Percentiles rank a stretch among this genome's conserved stretches.
These are phyloP conservation scores for Tylopilus intermedius DNA, from an alignment of 768 basidiomycete species.

Conservation along the genomic window DNA sequence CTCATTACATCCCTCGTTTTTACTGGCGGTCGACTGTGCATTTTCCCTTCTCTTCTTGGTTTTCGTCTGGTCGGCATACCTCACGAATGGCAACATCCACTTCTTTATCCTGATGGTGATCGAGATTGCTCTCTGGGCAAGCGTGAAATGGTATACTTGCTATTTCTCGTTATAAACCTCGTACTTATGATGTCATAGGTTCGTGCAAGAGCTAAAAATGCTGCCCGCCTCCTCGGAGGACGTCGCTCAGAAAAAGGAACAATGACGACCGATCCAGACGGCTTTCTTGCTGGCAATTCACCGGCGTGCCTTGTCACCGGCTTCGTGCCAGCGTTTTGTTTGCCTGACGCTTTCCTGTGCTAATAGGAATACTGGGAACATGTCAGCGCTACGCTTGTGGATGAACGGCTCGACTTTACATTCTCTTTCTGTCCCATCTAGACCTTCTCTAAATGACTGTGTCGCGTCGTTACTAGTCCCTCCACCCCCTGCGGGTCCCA, in stretches of 20 bases:
- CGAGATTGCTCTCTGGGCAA: conserved; percentile 67
- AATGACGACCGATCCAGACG: conserved; percentile 11
- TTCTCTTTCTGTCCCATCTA: conserved; percentile 91
- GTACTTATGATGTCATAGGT: conserved; percentile 40
- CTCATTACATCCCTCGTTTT: conserved; percentile 66
- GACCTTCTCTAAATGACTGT: conserved; percentile 80
- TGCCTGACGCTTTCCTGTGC: conserved; percentile 78
- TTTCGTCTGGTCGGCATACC: conserved; percentile 50
- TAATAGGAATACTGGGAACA: conserved; percentile 65
- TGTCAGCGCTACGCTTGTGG: conserved; percentile 6
- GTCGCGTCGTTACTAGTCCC: conserved; percentile 54
- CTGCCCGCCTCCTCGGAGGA: conserved; percentile 22
- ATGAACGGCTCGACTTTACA: conserved; percentile 44
- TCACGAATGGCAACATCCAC: conserved; percentile 64
- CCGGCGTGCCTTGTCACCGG: conserved; percentile 50
- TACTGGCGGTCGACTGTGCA: conserved; percentile 56
- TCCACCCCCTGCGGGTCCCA: conserved; percentile 54
- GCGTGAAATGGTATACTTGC: conserved; percentile 67
- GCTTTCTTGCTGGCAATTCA: conserved; percentile 24
- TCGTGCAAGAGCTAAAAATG: conserved; percentile 57
- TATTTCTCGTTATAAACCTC: background rate
- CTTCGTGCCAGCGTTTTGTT: conserved; percentile 84
- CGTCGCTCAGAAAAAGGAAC: conserved; percentile 22
- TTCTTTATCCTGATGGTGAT: conserved; percentile 62
- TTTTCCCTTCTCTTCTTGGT: conserved; percentile 57